Evolutionary conservation across 352 stramenopile species (phyloP).

Genomic region (Globisporangium rhizosaccharum): DNA sequence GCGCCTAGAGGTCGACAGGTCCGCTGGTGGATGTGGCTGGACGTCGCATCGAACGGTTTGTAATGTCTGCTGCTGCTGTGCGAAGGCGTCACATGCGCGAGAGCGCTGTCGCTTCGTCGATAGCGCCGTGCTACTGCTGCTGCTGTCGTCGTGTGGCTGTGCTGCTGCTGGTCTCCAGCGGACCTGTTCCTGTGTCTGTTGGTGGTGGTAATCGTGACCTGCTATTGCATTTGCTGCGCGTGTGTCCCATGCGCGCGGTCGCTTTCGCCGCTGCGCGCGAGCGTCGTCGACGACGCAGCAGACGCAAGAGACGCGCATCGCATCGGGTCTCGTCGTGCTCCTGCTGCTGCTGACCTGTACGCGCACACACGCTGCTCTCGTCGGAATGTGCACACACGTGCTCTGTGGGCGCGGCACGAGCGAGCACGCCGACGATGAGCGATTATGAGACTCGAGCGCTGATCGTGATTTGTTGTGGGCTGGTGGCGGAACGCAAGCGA

Average conservation of each 20-base stretch:
- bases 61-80: no score
- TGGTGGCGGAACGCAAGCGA: no score
- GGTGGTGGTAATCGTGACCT: neutral
- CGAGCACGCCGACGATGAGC: neutral
- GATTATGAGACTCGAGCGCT: neutral
- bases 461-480: no score
- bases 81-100: no score
- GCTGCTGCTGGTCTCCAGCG: neutral
- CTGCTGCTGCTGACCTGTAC: slow-evolving; percentile 1
- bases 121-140: neutral
- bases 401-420: neutral
- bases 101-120: neutral
- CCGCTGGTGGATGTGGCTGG: no score
- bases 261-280: slow-evolving; percentile 4
- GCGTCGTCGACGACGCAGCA: neutral
- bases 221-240: neutral
- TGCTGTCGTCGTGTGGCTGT: neutral
- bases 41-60: no score
- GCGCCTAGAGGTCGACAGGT: no score
- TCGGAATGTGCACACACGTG: slow-evolving; percentile 4
- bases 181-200: neutral
- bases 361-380: neutral
- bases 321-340: slow-evolving; percentile 2
- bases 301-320: slow-evolving; percentile 6
- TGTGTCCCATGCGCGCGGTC: neutral